A percentile compares a stretch with the other conserved stretches of the same genome.
These are phyloP conservation scores for Hansenula sp. DNA, from an alignment of 1,139 yeast genomes.

Conservation along the genomic window DNA sequence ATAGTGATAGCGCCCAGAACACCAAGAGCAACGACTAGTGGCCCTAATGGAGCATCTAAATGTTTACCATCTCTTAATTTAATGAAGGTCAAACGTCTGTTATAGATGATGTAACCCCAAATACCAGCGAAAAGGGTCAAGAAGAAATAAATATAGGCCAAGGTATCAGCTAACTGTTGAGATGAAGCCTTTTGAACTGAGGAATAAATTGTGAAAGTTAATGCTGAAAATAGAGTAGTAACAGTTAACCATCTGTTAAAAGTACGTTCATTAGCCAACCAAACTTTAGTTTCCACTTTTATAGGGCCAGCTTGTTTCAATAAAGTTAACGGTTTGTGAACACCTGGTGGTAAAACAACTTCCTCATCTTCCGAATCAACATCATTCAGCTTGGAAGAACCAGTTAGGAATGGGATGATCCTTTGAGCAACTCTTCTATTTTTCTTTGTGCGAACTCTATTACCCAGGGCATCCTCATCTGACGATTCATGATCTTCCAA, in stretches of 20 bases:
- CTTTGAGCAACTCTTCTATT: conserved; percentile 19
- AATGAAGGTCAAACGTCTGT: conserved; percentile 68
- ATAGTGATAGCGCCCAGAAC: conserved; percentile 61
- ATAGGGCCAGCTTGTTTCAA: conserved; percentile 89
- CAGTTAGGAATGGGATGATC: conserved; percentile 24
- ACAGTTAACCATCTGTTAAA: conserved; percentile 94
- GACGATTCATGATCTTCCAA: conserved; percentile 42
- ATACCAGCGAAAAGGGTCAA: conserved; percentile 77
- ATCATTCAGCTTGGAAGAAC: conserved; percentile 39
- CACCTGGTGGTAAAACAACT: conserved; percentile 84
- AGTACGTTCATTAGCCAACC: conserved; percentile 98
- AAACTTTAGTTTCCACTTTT: conserved; percentile 93
- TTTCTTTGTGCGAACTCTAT: conserved; percentile 6
- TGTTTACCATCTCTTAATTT: conserved; percentile 81
- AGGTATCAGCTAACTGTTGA: conserved; percentile 47
- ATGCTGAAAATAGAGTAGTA: conserved; percentile 79
- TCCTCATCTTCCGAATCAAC: conserved; percentile 90
- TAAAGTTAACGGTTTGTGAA: conserved; percentile 70
- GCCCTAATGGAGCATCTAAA: conserved; percentile 87
- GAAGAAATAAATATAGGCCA: conserved; percentile 78
- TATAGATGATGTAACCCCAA: conserved; percentile 86
- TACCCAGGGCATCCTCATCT: conserved; percentile 26
- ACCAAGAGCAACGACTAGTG: conserved; percentile 71
- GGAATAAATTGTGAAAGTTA: conserved; percentile 80
- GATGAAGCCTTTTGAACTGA: conserved; percentile 67